Conservation (phyloP, 495 filamentous ascomycete genomes). For the Oidiodendron maius region DNA sequence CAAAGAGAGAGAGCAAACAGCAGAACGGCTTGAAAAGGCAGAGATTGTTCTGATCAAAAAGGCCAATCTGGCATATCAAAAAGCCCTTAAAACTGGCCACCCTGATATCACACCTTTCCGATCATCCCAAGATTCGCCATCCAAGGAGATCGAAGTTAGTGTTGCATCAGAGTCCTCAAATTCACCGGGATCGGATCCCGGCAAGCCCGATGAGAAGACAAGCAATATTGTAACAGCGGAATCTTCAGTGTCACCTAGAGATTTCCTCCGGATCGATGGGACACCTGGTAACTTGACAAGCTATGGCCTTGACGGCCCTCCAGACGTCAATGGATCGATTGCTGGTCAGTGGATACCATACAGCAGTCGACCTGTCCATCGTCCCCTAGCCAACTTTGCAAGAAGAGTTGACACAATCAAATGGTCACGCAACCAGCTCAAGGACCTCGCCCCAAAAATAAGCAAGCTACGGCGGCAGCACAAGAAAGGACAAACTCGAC, state of each 20-base stretch:
- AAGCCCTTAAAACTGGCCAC: slow-evolving; percentile 54
- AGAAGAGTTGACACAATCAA: slow-evolving; percentile 95
- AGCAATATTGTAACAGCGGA: background rate
- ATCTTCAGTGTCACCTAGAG: slow-evolving; percentile 6
- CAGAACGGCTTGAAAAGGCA: slow-evolving; percentile 81
- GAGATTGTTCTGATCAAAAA: slow-evolving; percentile 80
- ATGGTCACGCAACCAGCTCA: slow-evolving; percentile 81
- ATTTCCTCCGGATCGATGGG: slow-evolving; percentile 10
- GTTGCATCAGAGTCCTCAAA: slow-evolving; percentile 59
- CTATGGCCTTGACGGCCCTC: slow-evolving; percentile 32
- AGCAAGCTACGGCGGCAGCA: slow-evolving; percentile 70
- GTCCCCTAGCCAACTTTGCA: slow-evolving; percentile 65
- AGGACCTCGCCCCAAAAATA: slow-evolving; percentile 72
- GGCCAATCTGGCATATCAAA: slow-evolving; percentile 70
- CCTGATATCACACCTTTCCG: slow-evolving; percentile 38
- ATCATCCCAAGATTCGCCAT: slow-evolving; percentile 30
- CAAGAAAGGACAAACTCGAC: slow-evolving; percentile 58
- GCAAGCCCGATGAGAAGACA: background rate
- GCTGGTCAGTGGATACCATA: slow-evolving; percentile 73
- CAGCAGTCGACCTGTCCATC: slow-evolving; percentile 81
- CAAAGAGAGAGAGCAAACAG: slow-evolving; percentile 74
- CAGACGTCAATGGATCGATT: slow-evolving; percentile 41
- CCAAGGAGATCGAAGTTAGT: slow-evolving; percentile 44
- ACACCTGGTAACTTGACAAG: slow-evolving; percentile 14
- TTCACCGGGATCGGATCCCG: slow-evolving; percentile 22